phyloP scores from a whole-genome alignment of 257 asterid genomes.

The Rehmannia glutinosa region DNA sequence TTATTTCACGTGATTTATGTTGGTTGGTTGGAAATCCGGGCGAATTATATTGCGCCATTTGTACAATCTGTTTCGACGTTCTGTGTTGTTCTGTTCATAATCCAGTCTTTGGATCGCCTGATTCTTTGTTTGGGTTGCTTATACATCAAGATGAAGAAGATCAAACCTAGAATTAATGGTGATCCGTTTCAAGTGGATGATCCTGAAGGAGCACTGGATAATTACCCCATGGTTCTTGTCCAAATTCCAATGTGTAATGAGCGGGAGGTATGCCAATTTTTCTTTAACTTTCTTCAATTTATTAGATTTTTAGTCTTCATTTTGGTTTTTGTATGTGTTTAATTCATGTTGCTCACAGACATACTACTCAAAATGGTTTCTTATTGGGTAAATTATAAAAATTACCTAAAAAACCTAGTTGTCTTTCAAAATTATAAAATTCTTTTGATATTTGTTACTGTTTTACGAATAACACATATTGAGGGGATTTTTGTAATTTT shows the following conservation, averaged over 20 bases:
- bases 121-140: conserved; percentile 57
- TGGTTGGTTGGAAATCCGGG: conserved; percentile 51
- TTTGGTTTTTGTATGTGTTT: not conserved
- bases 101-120: conserved; percentile 61
- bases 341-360: too few species aligned
- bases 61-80: conserved; percentile 39
- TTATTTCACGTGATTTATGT: conserved; percentile 35
- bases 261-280: conserved; percentile 42
- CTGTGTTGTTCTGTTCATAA: conserved; percentile 48
- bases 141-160: conserved; percentile 49
- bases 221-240: conserved; percentile 69
- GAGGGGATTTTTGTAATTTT: too few species aligned
- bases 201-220: conserved; percentile 23
- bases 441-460: too few species aligned
- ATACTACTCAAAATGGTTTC: too few species aligned
- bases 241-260: conserved; percentile 84
- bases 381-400: too few species aligned
- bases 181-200: conserved; percentile 35
- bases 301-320: not conserved
- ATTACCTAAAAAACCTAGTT: too few species aligned
- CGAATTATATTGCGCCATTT: conserved; percentile 41
- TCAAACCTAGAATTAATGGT: conserved; percentile 41
- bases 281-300: not conserved
- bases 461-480: too few species aligned
- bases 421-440: too few species aligned